Conservation (phyloP, 768 basidiomycete genomes). For the Amanita muscaria region DNA sequence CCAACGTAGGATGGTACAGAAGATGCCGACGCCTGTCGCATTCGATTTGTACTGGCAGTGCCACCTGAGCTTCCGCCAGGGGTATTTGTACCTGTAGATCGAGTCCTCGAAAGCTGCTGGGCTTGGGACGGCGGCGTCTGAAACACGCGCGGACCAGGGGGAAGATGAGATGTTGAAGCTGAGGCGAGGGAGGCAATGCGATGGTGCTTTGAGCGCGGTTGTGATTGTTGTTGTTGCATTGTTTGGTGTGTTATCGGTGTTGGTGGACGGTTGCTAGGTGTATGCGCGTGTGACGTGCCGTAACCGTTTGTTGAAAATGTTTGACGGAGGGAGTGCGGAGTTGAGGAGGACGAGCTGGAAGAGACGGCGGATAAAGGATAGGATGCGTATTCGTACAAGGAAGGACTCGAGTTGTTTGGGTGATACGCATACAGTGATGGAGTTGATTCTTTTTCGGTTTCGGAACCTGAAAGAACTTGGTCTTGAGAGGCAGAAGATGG, state of each 20-base stretch:
- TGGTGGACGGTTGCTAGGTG: not conserved
- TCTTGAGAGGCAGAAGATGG: constrained; percentile 10
- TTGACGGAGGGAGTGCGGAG: not conserved
- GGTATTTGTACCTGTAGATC: not conserved
- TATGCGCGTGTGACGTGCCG: not conserved
- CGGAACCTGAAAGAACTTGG: too few relatives aligned
- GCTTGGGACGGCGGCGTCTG: constrained; percentile 4
- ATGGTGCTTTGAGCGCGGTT: constrained; percentile 1
- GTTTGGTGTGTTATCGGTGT: not conserved
- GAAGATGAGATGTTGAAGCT: constrained; percentile 6
- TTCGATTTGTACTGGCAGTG: not conserved
- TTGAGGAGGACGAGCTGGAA: constrained; percentile 11
- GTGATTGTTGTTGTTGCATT: not conserved
- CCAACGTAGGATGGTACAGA: not conserved
- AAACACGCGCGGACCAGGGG: constrained; percentile 16
- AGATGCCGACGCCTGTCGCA: not conserved
- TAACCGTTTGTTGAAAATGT: not conserved
- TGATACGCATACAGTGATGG: not conserved
- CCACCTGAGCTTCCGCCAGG: not conserved
- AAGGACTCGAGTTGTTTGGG: constrained; percentile 16
- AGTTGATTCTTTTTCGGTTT: constrained; percentile 1
- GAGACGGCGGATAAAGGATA: constrained; percentile 15
- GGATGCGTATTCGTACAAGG: constrained; percentile 9
- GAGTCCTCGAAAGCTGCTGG: constrained; percentile 4
- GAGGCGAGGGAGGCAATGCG: not conserved